These are phyloP conservation scores for Penicillium simplicissimum DNA, from an alignment of 495 filamentous ascomycete species.

Conservation along the genomic window DNA sequence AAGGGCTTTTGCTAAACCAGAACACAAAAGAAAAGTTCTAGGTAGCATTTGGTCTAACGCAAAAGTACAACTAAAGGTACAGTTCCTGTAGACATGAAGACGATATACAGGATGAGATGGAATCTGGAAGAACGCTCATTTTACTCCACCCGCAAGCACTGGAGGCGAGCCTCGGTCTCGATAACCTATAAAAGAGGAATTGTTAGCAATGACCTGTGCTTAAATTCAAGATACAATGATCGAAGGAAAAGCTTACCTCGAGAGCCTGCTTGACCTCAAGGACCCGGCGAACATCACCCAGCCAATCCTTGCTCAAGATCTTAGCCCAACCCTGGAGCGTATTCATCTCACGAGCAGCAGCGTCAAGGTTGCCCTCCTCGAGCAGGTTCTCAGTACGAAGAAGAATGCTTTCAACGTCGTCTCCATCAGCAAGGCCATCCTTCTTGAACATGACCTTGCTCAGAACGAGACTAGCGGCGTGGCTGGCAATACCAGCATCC, in stretches of 20 bases:
- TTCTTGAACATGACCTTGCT: constrained; percentile 95
- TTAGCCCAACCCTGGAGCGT: constrained; percentile 88
- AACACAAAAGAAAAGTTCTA: constrained; percentile 40
- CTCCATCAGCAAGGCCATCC: constrained; percentile 77
- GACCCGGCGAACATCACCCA: constrained; percentile 81
- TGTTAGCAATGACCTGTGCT: constrained; percentile 21
- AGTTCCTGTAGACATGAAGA: constrained; percentile 41
- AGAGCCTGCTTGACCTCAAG: constrained; percentile 94
- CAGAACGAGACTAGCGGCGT: constrained; percentile 82
- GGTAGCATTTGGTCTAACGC: constrained; percentile 43
- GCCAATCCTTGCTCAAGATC: constrained; percentile 88
- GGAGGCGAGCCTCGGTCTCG: constrained; percentile 51
- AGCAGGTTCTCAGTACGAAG: constrained; percentile 82
- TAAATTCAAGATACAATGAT: not conserved
- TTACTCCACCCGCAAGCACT: constrained; percentile 53
- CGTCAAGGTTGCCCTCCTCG: constrained; percentile 89
- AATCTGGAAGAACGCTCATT: constrained; percentile 34
- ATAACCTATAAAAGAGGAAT: constrained; percentile 38
- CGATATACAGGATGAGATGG: constrained; percentile 39
- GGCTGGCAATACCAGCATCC: constrained; percentile 89
- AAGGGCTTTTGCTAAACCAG: not conserved
- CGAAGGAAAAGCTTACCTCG: constrained; percentile 63
- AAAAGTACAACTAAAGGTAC: constrained; percentile 49
- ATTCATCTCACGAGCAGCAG: constrained; percentile 93
- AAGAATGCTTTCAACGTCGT: constrained; percentile 93